Evolutionary conservation across 352 stramenopile genomes (phyloP).

Genomic region (Pythium biforme): DNA sequence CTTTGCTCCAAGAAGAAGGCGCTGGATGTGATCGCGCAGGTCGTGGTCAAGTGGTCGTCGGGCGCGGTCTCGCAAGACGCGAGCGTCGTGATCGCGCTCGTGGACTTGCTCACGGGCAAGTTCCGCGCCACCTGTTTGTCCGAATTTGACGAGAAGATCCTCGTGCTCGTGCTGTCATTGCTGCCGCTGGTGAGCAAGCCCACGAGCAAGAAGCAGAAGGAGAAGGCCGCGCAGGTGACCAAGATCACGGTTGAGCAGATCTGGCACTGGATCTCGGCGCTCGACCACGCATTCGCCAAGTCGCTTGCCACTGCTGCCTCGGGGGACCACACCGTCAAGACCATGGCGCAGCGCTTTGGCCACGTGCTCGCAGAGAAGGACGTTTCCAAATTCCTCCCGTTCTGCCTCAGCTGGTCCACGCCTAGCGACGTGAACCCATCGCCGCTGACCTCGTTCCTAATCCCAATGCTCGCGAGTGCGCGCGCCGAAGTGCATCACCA

Average conservation of each 20-base stretch:
- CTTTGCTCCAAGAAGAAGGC: slow-evolving; percentile 51
- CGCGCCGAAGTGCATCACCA: slow-evolving; percentile 27
- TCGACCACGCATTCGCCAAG: slow-evolving; percentile 57
- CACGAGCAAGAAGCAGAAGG: slow-evolving; percentile 26
- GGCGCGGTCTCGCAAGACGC: slow-evolving; percentile 6
- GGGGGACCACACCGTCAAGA: slow-evolving; percentile 15
- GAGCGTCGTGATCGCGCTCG: slow-evolving; percentile 41
- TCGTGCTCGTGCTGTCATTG: slow-evolving; percentile 65
- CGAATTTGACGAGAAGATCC: slow-evolving; percentile 51
- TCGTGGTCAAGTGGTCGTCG: slow-evolving; percentile 55
- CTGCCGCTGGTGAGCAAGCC: slow-evolving; percentile 17
- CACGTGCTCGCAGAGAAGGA: slow-evolving; percentile 38
- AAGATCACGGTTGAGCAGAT: slow-evolving; percentile 34
- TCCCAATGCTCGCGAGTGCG: slow-evolving; percentile 53
- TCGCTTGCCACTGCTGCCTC: slow-evolving; percentile 12
- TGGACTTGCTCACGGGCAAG: slow-evolving; percentile 49
- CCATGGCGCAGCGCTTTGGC: slow-evolving; percentile 44
- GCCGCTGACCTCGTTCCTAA: slow-evolving; percentile 54
- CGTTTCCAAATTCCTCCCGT: slow-evolving; percentile 43
- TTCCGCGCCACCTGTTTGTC: slow-evolving; percentile 34
- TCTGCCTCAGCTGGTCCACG: slow-evolving; percentile 62
- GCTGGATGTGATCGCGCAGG: slow-evolving; percentile 49
- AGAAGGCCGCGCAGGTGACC: background rate
- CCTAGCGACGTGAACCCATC: slow-evolving; percentile 42
- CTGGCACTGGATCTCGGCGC: slow-evolving; percentile 39